Evolutionary conservation across 371 early-diverging fungal species (phyloP), one percentile per base, ranked within the genome.

Genomic region (Mortierella sp.): DNA sequence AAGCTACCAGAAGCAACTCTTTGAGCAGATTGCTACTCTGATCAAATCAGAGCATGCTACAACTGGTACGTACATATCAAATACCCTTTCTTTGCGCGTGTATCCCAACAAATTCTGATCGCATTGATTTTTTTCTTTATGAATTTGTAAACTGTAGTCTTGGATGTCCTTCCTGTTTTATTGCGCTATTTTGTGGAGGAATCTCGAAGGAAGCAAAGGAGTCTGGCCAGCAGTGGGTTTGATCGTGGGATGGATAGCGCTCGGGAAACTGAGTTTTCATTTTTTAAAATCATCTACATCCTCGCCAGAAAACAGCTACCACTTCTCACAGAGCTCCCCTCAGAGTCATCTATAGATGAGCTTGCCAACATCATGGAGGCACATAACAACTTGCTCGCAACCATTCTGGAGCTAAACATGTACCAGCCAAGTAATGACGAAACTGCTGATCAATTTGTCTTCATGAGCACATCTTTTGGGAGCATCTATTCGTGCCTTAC

Each of bases 1-100:
- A 22, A 80, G 81, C 23, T 80, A 80, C 34, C 81, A 80, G 22
- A 80, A 75, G 42, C 81, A 74, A n/a, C 71, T 80, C 15, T 80
- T 80, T 55, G 81, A 80, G n/a, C 71, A 80, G 15, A 64, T 75
- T 29, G 55, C 70, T 10, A 23, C 57, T 8, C 23, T 80, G 61
- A 66, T 55, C 29, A 74, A 71, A 37, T 74, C 81, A 8, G 64
- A 66, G 9, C 28, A 64, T 32, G 34, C 68, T 4, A 54, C 56
- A 45, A 70, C 68, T 53, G 75, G 71, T 80, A 66, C 43, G 19
- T 9, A 29, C 8, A 3, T 0, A 29, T 34, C 8, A 13, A 34
- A 13, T 34, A 32, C 8, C 3, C 19, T 1, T 45, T 19, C 45
- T 6, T 45, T 19, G 6, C 40, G 13, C 13, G n/a, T 13, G 13